Conservation (phyloP, 2,329 filamentous ascomycete genomes). For the Cryphonectria carpinicola region DNA sequence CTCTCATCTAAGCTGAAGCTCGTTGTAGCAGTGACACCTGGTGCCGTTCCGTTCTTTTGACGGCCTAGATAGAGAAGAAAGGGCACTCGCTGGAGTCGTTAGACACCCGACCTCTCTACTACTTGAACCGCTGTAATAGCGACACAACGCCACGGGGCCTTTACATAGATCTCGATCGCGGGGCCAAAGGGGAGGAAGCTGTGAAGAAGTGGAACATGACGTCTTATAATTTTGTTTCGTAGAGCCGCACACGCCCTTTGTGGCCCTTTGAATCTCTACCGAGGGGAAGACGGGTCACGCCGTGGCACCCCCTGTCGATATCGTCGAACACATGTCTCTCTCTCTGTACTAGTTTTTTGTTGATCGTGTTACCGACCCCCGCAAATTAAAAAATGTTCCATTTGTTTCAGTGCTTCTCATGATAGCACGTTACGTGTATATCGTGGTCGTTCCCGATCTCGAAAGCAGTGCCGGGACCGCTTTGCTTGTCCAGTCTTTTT, state of each 20-base stretch:
- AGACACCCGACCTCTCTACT: background rate
- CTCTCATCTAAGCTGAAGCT: background rate
- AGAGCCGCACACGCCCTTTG: background rate
- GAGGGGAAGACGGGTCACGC: background rate
- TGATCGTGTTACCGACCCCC: background rate
- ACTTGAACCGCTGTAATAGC: background rate
- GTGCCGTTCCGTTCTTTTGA: background rate
- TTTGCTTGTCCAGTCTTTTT: background rate
- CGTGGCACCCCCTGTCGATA: slow-evolving; percentile 1
- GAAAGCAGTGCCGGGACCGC: background rate
- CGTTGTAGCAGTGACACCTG: background rate
- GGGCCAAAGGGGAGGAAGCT: background rate
- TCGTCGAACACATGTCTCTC: slow-evolving; percentile 14
- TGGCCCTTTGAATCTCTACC: background rate
- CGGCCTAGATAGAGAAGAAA: background rate
- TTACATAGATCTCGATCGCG: slow-evolving; percentile 13
- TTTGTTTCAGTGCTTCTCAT: background rate
- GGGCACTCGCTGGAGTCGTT: background rate
- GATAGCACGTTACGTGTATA: background rate
- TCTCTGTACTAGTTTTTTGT: slow-evolving; percentile 11
- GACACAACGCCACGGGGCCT: background rate
- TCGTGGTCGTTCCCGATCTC: background rate
- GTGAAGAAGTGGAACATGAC: background rate
- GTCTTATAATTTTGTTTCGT: background rate
- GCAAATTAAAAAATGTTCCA: background rate